Conservation (phyloP, 768 basidiomycete species). For the Leccinum subgranulosum region DNA sequence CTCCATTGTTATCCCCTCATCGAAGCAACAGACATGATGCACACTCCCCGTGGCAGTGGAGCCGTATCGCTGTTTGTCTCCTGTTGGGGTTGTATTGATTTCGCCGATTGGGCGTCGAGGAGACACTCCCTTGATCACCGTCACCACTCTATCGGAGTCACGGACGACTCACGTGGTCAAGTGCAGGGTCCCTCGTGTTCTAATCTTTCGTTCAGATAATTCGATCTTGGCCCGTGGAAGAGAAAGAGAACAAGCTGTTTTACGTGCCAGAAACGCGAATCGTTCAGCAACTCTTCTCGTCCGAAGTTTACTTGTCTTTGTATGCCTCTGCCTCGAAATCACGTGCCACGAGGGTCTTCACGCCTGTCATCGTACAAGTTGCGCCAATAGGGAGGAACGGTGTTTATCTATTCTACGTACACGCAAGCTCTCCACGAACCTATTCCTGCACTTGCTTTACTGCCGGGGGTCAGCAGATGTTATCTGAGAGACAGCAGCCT, state of each 20-base stretch:
- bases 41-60: conserved; percentile 2
- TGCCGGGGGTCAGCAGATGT: background rate
- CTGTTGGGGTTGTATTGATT: background rate
- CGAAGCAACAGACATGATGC: background rate
- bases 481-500: background rate
- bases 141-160: conserved; percentile 20
- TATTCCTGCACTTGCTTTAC: background rate
- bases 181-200: conserved; percentile 27
- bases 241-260: conserved; percentile 4
- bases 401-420: conserved; percentile 17
- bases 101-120: background rate
- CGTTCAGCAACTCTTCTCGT: background rate
- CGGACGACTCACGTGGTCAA: conserved; percentile 21
- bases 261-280: conserved; percentile 16
- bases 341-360: conserved; percentile 15
- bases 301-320: background rate
- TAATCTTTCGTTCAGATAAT: conserved; percentile 4
- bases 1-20: conserved; percentile 17
- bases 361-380: conserved; percentile 1
- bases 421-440: conserved; percentile 3
- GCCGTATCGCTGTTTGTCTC: conserved; percentile 5
- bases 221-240: background rate
- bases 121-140: conserved; percentile 1
- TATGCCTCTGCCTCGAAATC: conserved; percentile 9
- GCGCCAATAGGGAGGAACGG: conserved; percentile 8